Conservation (phyloP, 169 alveolate genomes). For the Cryptosporidium xiaoi region DNA sequence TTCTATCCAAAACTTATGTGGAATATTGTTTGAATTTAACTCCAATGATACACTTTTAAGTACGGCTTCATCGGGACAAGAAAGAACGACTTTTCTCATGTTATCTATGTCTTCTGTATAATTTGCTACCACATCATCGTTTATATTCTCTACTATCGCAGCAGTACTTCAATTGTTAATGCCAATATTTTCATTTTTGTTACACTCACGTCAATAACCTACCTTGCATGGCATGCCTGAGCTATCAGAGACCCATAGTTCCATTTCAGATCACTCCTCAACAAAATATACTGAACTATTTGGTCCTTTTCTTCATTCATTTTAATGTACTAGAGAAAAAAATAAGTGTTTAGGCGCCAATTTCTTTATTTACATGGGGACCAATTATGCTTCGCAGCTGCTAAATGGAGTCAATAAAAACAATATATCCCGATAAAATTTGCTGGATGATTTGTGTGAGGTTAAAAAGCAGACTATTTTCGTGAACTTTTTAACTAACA, state of each 20-base stretch:
- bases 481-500: too few species aligned
- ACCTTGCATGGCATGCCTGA: conserved; percentile 83
- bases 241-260: conserved; percentile 80
- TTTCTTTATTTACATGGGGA: too few species aligned
- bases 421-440: too few species aligned
- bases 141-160: conserved; percentile 64
- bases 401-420: too few species aligned
- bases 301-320: conserved; percentile 8
- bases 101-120: conserved; percentile 75
- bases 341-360: too few species aligned
- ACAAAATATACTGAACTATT: conserved; percentile 78
- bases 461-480: too few species aligned
- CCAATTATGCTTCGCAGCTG: too few species aligned
- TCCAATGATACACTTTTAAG: conserved; percentile 56
- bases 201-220: conserved; percentile 7
- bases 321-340: neutral
- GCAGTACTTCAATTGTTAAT: conserved; percentile 36
- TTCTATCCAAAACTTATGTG: conserved; percentile 80
- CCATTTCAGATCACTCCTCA: conserved; percentile 79
- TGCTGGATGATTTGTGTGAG: too few species aligned
- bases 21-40: conserved; percentile 49
- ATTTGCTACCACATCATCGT: conserved; percentile 28
- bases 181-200: neutral
- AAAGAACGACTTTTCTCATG: conserved; percentile 80
- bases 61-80: conserved; percentile 53